These are phyloP conservation scores for Tolypocladium amazonense DNA, from an alignment of 2,329 filamentous ascomycete genomes.

Conservation along the genomic window DNA sequence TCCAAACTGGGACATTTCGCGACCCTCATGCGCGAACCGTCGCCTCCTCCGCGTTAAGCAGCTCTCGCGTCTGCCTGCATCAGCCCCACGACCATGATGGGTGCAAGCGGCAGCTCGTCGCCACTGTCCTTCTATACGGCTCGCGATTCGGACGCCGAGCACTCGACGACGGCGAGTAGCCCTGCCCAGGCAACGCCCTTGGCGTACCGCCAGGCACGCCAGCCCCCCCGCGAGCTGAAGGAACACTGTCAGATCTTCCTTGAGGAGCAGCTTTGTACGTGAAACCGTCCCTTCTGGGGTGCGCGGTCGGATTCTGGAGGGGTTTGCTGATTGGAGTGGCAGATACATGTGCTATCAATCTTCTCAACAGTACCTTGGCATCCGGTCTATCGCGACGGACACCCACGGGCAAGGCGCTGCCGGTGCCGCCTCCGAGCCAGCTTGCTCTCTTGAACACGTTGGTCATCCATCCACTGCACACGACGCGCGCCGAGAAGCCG, in stretches of 20 bases:
- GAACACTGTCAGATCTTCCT: conserved; percentile 61
- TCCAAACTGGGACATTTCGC: not conserved
- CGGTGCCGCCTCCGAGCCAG: conserved; percentile 60
- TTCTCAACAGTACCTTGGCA: conserved; percentile 54
- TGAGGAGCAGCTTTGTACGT: conserved; percentile 61
- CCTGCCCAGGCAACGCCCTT: conserved; percentile 16
- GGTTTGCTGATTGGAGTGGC: not conserved
- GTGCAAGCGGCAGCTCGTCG: conserved; percentile 16
- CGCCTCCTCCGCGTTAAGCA: not conserved
- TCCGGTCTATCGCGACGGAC: conserved; percentile 31
- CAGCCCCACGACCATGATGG: not conserved
- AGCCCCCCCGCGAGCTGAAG: conserved; percentile 52
- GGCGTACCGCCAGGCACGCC: conserved; percentile 41
- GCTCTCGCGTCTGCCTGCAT: not conserved
- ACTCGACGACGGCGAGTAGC: conserved; percentile 26
- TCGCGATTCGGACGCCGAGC: conserved; percentile 13
- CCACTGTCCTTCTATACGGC: conserved; percentile 25
- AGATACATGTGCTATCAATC: conserved; percentile 40
- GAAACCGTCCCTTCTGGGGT: conserved; percentile 3
- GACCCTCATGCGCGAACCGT: not conserved
- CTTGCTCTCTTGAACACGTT: conserved; percentile 71
- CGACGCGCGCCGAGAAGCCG: conserved; percentile 55
- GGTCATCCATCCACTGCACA: conserved; percentile 70
- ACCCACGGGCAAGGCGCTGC: conserved; percentile 30
- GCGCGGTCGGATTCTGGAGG: not conserved